A percentile compares a stretch with the other conserved stretches of the same genome.
Conservation (phyloP, 345 rosid genomes). For the Kernera saxatilis region DNA sequence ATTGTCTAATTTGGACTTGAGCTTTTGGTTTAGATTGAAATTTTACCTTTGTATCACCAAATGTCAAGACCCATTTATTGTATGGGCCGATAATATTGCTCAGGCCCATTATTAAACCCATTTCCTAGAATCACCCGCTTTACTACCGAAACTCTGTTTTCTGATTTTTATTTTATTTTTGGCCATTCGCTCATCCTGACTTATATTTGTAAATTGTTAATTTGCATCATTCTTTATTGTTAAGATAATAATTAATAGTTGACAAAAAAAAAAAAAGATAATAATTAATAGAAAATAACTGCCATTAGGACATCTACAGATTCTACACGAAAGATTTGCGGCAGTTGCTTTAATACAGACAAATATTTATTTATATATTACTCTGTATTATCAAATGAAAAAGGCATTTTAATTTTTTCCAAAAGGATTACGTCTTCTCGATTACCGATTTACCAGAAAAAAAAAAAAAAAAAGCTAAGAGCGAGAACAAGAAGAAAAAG, state of each 20-base stretch:
- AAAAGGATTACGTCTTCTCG: conserved; percentile 12
- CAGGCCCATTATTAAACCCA: not conserved
- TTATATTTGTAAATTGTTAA: too few relatives aligned
- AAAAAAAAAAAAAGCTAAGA: not conserved
- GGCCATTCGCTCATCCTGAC: not conserved
- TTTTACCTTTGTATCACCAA: not conserved
- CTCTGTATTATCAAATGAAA: not conserved
- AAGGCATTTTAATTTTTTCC: not conserved
- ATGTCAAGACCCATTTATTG: not conserved
- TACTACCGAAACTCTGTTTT: not conserved
- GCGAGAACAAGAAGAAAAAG: not conserved
- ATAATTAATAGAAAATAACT: not conserved
- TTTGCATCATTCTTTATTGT: not conserved
- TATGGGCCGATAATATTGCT: not conserved
- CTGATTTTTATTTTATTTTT: not conserved
- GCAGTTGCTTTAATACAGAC: conserved; percentile 8
- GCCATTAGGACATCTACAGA: not conserved
- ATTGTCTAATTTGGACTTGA: not conserved
- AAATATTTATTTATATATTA: not conserved
- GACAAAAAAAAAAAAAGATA: too few relatives aligned
- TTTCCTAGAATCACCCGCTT: not conserved
- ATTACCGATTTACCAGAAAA: not conserved
- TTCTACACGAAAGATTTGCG: conserved; percentile 14
- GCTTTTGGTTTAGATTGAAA: not conserved
- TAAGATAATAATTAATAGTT: too few relatives aligned